Base-by-base conservation (phyloP, 106 monocot species). In the Alisma plantagoaquatica region DNA sequence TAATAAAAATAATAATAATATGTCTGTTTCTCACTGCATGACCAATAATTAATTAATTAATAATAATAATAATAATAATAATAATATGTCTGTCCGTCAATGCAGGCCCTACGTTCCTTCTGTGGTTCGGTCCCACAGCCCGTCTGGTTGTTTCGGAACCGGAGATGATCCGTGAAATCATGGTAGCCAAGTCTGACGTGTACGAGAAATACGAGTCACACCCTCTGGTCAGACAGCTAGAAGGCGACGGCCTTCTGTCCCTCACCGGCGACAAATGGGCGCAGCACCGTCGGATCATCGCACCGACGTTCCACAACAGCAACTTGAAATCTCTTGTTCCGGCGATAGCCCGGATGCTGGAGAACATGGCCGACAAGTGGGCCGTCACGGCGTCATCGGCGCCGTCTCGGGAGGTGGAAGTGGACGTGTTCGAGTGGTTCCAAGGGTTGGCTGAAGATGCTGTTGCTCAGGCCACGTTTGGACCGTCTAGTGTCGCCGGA, bases 91-190 rank as follows among this genome's bases (percentile, higher is more conserved):
- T n/a, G n/a, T n/a, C n/a, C n/a, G n/a, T n/a, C n/a, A 5, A 23
- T 47, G 8, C 63, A 89, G 88, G 88, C 20, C 70, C 83, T 23
- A 83, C 79, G 28, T 89, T 89, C 47, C 53, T 89, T 7, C 66
- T 89, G 9, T 89, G 82, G 78, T 89, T 82, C 49, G 88, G 88
- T 0, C 75, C 88, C 15, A 89, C 76, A 12, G 58, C 88, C 8
- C 60, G 83, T 20, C 72, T 89, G 7, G 55, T 66, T 26, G 57
- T 89, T 16, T 75, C 76, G 33, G 88, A 89, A 47, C 88, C 83
- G 10, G 83, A 83, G 44, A 78, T 89, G 45, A 73, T 89, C 56
- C 59, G 83, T 0, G 88, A 89, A 51, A 76, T 89, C 44, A 43
- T 89, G 11, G 48, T 80, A 52, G 72, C 75, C 17, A 68, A 70